Base-by-base conservation (phyloP, 371 early-diverging fungal species). In the Mucor ambiguus region DNA sequence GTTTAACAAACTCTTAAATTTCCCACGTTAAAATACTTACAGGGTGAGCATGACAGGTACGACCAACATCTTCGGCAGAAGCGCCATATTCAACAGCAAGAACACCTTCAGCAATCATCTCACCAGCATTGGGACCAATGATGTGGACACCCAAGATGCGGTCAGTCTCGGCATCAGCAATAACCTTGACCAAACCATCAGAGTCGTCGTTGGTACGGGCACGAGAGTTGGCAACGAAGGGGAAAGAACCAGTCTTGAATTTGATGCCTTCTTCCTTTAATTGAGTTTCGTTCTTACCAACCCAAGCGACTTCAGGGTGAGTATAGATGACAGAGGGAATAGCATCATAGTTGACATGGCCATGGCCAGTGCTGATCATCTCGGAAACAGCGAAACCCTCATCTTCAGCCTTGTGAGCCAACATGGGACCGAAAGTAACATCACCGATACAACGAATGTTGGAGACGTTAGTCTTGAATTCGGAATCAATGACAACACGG, bases 371-470 rank as follows among this genome's bases (percentile, higher is more conserved):
- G 67, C 88, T 89, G 61, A 98, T 91, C 89, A 92, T 89, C 79
- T 98, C 98, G 71, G 90, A 95, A 58, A 93, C 95, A 30, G 97
- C 98, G 70, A 98, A 77, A 79, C 95, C 98, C 82, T 98, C 98
- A 83, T 98, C 98, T 82, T 98, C 98, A 63, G 98, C 98, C 89
- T 98, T 98, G 92, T 98, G 98, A 44, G 98, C 98, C 82, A 98
- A 89, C 98, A 98, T 98, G 61, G 97, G 95, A 57, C 98, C 98
- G 58, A 90, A 89, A 65, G 96, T 96, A 60, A 87, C 97, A 83
- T 98, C 99, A 77, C 99, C 99, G 77, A 98, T 97, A 77, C 96
- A 96, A 70, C 94, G 92, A 69, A 98, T 92, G 85, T 85, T 85
- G 65, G 93, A 80, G 49, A 95, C 89, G 60, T 91, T 89, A 68